Percentiles rank a stretch among this genome's conserved stretches.
Evolutionary conservation across 2,329 filamentous ascomycete species (phyloP).

Genomic region (Coleophoma cylindrospora): DNA sequence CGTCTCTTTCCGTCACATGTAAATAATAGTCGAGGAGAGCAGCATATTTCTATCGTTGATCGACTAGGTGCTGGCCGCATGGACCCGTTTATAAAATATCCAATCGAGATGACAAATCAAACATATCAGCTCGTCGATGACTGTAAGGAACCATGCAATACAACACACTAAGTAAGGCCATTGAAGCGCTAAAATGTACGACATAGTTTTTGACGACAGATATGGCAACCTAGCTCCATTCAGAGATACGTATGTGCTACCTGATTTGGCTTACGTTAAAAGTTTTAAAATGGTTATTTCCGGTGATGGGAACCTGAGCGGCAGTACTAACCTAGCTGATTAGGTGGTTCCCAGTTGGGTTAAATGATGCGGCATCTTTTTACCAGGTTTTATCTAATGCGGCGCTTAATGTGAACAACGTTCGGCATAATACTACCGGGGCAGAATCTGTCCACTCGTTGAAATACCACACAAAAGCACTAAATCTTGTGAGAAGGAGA

Average conservation of each 20-base stretch:
- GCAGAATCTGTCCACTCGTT: conserved; percentile 5
- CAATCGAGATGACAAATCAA: conserved; percentile 3
- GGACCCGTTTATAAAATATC: background rate
- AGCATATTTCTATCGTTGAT: background rate
- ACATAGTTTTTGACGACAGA: conserved; percentile 8
- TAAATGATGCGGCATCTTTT: background rate
- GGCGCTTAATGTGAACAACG: background rate
- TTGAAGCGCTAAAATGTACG: background rate
- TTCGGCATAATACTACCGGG: background rate
- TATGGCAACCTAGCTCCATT: background rate
- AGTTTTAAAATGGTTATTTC: no score
- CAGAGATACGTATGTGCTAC: background rate
- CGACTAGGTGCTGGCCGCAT: conserved; percentile 5
- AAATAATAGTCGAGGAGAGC: background rate
- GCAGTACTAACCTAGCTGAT: no score
- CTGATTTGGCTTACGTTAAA: background rate
- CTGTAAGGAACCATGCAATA: conserved; percentile 1
- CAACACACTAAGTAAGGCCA: no score
- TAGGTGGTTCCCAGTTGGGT: no score
- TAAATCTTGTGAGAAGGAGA: conserved; percentile 2
- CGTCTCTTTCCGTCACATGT: background rate
- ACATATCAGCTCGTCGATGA: conserved; percentile 8
- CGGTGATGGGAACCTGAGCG: no score
- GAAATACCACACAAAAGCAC: conserved; percentile 5
- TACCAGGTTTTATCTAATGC: background rate